Evolutionary conservation across 352 stramenopile genomes (phyloP).

Genomic region (Saprolegnia parasitica): DNA sequence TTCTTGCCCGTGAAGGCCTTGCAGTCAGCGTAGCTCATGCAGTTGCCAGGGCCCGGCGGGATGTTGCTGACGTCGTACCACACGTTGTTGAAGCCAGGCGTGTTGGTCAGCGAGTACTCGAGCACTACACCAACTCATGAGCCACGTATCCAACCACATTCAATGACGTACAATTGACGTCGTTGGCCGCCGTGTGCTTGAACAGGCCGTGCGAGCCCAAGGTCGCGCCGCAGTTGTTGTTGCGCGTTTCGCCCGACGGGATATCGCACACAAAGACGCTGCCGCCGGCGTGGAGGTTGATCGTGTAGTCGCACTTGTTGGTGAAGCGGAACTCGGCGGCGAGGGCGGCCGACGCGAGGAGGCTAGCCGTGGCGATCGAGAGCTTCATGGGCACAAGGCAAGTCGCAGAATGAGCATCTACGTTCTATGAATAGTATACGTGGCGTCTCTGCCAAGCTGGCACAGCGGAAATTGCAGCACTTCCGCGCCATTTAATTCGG

Average conservation of each 20-base stretch:
- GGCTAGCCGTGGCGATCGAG: not conserved
- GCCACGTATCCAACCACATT: not conserved
- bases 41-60: slow-evolving; percentile 39
- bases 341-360: not conserved
- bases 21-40: slow-evolving; percentile 39
- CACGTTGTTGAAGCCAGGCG: slow-evolving; percentile 23
- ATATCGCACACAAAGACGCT: slow-evolving; percentile 27
- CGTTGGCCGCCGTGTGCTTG: slow-evolving; percentile 26
- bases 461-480: no score
- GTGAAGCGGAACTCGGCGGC: slow-evolving; percentile 28
- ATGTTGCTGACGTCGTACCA: slow-evolving; percentile 70
- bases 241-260: not conserved
- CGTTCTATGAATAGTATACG: no score
- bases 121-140: slow-evolving; percentile 20
- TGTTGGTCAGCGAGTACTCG: slow-evolving; percentile 28
- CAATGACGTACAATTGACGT: slow-evolving; percentile 23
- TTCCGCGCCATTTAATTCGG: no score
- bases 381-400: not conserved
- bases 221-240: slow-evolving; percentile 21
- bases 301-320: slow-evolving; percentile 29
- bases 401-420: not conserved
- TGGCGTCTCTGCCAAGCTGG: no score
- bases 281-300: slow-evolving; percentile 21
- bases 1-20: slow-evolving; percentile 40
- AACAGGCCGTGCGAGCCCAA: slow-evolving; percentile 12